These are phyloP conservation scores for Scutellaria barbata DNA, from an alignment of 257 asterid genomes.

Conservation along the genomic window DNA sequence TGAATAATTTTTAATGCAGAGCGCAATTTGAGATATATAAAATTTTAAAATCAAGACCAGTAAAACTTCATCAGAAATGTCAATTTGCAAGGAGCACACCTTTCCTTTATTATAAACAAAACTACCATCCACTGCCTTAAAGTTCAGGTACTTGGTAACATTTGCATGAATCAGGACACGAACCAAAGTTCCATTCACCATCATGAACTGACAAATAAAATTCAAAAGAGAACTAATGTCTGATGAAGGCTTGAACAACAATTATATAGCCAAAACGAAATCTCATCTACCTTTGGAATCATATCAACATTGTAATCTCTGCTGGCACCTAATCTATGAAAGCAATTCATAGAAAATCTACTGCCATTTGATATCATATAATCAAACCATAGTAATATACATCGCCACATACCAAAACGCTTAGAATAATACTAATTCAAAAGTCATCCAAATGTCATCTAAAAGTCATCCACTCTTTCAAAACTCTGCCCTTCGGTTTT, in stretches of 20 bases:
- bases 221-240: background rate
- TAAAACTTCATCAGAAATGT: background rate
- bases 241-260: slow-evolving; percentile 17
- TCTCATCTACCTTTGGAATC: slow-evolving; percentile 81
- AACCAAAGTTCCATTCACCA: slow-evolving; percentile 96
- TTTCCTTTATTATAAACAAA: slow-evolving; percentile 95
- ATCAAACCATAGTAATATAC: too few relatives aligned
- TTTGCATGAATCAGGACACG: slow-evolving; percentile 92
- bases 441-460: too few relatives aligned
- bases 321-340: slow-evolving; percentile 83
- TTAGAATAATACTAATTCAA: too few relatives aligned
- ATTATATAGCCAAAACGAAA: background rate
- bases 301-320: slow-evolving; percentile 96
- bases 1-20: slow-evolving; percentile 25
- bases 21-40: background rate
- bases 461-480: too few relatives aligned
- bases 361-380: too few relatives aligned
- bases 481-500: too few relatives aligned
- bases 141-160: slow-evolving; percentile 95
- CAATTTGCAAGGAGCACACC: slow-evolving; percentile 48
- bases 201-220: slow-evolving; percentile 66
- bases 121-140: slow-evolving; percentile 99
- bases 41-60: background rate
- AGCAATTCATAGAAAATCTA: too few relatives aligned
- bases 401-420: too few relatives aligned